Evolutionary conservation across 2,329 filamentous ascomycete species (phyloP), one percentile per base, ranked within the genome.

Genomic region (Stemphylium beticola): DNA sequence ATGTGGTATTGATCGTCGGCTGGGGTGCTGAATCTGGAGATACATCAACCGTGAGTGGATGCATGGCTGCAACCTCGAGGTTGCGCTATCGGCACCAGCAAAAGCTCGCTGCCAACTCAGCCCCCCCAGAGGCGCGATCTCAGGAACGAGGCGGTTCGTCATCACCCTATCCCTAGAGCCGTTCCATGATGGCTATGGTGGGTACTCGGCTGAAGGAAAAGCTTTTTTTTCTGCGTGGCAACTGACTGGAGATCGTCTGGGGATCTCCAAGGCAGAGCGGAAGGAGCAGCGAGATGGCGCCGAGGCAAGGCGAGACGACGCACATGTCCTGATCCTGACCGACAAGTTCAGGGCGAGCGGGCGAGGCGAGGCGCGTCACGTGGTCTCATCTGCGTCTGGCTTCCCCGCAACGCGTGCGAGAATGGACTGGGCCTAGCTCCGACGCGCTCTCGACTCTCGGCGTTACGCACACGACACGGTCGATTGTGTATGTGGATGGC

Each of bases 1-100:
- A 51, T 62, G 60, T 26, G 55, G 63, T 54, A 65, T 50, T 47
- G 67, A 69, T 68, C 62, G 49, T 22, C 58, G 20, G 15, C 49
- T 43, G 58, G 64, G 62, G 38, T 46, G 40, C 64, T 64, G 50
- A 18, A 62, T 59, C 43, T 38, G 58, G 60, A 55, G 40, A 43
- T 45, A 20, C 47, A 53, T 46, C 38, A 44, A 51, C 42, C 31
- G 40, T 15, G 32, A 41, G 58, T 32, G 32, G 40, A 53, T 32
- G 24, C 47, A 53, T 51, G 29, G 18, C 50, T 17, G 32, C 15
- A 31, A 54, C 22, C 34, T 31, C 32, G 18, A 32, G 51, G 39
- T 45, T 49, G 51, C 45, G 45, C 45, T 49, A 53, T 53, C 49
- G 42, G 49, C 42, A 40, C 33, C 42, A 44, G 14, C 26, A 18